Evolutionary conservation across 805 yeast species (phyloP).

Genomic region (Saturnispora bothae): DNA sequence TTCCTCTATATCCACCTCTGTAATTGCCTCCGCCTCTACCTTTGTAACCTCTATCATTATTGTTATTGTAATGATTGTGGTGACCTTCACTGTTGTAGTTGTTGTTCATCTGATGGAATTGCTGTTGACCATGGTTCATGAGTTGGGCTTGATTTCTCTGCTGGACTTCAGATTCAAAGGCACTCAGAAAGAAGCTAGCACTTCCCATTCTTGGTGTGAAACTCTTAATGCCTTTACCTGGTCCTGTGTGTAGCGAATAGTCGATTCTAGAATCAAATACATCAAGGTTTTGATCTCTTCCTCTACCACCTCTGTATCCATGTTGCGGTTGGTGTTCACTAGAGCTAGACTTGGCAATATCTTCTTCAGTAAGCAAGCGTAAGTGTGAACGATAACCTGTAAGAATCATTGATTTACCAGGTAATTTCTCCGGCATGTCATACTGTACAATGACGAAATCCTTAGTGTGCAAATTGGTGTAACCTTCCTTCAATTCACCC

Average conservation of each 20-base stretch:
- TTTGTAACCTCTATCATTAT: conserved; percentile 9
- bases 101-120: conserved; percentile 17
- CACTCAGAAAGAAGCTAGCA: conserved; percentile 33
- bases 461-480: conserved; percentile 33
- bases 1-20: conserved; percentile 7
- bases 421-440: conserved; percentile 46
- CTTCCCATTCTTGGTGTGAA: conserved; percentile 43
- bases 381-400: conserved; percentile 64
- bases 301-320: conserved; percentile 9
- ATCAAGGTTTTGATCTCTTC: conserved; percentile 17
- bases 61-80: conserved; percentile 7
- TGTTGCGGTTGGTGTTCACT: conserved; percentile 23
- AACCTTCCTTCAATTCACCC: conserved; percentile 20
- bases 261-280: conserved; percentile 21
- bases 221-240: conserved; percentile 32
- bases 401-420: conserved; percentile 73
- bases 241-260: conserved; percentile 38
- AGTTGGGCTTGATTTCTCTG: conserved; percentile 4
- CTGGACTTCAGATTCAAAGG: conserved; percentile 22
- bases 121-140: conserved; percentile 14
- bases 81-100: conserved; percentile 10
- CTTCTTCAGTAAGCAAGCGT: conserved; percentile 55
- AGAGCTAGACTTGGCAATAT: conserved; percentile 49
- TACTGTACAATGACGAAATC: conserved; percentile 39
- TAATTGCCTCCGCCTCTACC: conserved; percentile 7